phyloP scores from a whole-genome alignment of 805 yeast genomes.

The Ogataea zsoltii region DNA sequence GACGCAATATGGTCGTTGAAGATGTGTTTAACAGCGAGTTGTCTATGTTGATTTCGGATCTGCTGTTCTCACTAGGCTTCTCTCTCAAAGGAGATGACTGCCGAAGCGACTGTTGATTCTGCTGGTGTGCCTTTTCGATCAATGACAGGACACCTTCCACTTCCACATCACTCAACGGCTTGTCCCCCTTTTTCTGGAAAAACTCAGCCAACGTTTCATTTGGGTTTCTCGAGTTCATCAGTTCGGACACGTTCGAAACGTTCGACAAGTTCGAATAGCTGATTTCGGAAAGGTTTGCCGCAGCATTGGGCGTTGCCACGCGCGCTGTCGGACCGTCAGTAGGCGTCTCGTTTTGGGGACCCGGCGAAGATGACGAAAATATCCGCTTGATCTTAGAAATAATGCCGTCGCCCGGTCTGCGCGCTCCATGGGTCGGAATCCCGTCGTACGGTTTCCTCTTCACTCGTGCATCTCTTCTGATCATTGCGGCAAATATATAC shows the following conservation, averaged over 20 bases:
- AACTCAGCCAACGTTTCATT: slow-evolving; percentile 67
- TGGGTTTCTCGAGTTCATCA: slow-evolving; percentile 37
- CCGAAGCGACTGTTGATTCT: slow-evolving; percentile 9
- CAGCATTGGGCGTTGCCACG: background rate
- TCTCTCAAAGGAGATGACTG: slow-evolving; percentile 9
- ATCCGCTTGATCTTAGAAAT: slow-evolving; percentile 18
- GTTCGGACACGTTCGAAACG: slow-evolving; percentile 15
- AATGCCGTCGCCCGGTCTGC: slow-evolving; percentile 11
- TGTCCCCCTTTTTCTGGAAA: slow-evolving; percentile 71
- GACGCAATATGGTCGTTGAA: slow-evolving; percentile 24
- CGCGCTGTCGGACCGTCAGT: background rate
- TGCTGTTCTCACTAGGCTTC: background rate
- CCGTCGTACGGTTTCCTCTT: slow-evolving; percentile 23
- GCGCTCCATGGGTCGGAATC: slow-evolving; percentile 4
- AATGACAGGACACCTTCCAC: slow-evolving; percentile 78
- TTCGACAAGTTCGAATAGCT: slow-evolving; percentile 26
- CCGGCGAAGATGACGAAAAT: slow-evolving; percentile 12
- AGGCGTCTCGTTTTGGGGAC: background rate
- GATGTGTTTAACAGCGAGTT: slow-evolving; percentile 20
- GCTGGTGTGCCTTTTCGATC: slow-evolving; percentile 41
- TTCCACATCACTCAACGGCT: slow-evolving; percentile 72
- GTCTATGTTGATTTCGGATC: slow-evolving; percentile 1
- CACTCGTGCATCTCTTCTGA: slow-evolving; percentile 20
- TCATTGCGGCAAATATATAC: slow-evolving; percentile 11
- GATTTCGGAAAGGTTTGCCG: slow-evolving; percentile 17